Evolutionary conservation across 202 grass and related monocot genomes (phyloP), one percentile per base, ranked within the genome.

Genomic region (Saccharum hybrid): DNA sequence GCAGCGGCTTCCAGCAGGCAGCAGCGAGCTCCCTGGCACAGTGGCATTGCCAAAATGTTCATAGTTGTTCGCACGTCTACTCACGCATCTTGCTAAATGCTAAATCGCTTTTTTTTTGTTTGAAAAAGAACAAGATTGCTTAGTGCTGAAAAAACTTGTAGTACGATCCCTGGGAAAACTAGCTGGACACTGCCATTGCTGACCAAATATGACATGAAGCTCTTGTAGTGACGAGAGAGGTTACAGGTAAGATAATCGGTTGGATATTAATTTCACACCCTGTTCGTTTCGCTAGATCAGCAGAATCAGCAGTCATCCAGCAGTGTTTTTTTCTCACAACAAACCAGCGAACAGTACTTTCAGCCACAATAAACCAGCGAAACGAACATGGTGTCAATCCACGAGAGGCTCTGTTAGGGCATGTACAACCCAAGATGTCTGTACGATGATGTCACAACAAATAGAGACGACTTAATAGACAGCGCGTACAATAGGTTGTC

Each of bases 111-210:
- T 56, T 56, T 3, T 49, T 49, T 37, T 37, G 4, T 37, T 3
- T 3, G 8, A 7, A 18, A 43, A 11, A 4, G 7, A 74, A 80
- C 28, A 34, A 6, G 3, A 60, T 74, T 60, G 70, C 62, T 23
- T 74, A 13, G 46, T 38, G 77, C 38, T 28, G 38, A 86, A 46
- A 46, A 48, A 81, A 68, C 26, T 59, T 38, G 5, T 49, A 15
- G 21, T 30, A 87, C 16, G 18, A 22, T n/a, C 41, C 13, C 63
- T 42, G 36, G 45, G 15, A 74, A 40, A 68, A 84, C 46, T 45
- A 43, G 62, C 48, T 76, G 63, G 36, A 42, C 33, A n/a, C 5
- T 48, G 30, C 49, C 9, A 61, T 36, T 62, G 73, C 18, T 70
- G 67, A 77, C 31, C 10, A 38, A 46, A 21, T 30, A n/a, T 76